These are phyloP conservation scores for Leishmania gerbilli DNA, from an alignment of 208 protist species.

Conservation along the genomic window DNA sequence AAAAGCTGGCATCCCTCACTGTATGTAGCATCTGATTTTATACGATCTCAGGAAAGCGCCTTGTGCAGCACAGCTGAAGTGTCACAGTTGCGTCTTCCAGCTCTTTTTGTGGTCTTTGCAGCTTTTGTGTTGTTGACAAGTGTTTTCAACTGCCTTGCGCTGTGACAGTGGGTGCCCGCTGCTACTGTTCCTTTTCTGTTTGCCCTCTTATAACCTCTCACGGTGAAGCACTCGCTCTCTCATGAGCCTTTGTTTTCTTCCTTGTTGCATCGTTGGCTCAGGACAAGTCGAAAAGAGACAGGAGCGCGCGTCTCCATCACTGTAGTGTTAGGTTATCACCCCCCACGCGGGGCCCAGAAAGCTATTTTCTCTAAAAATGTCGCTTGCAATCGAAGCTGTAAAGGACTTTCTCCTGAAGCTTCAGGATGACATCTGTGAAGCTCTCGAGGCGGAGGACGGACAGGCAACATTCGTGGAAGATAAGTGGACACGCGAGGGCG, in stretches of 20 bases:
- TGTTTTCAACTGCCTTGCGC: background rate
- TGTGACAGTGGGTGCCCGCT: background rate
- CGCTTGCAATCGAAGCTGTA: conserved; percentile 33
- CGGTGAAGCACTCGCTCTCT: background rate
- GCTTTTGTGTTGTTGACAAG: background rate
- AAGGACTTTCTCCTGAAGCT: conserved; percentile 36
- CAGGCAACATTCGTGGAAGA: conserved; percentile 61
- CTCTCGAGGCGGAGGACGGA: conserved; percentile 45
- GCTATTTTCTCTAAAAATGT: conserved; percentile 4
- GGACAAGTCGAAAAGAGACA: background rate
- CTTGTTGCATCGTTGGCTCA: background rate
- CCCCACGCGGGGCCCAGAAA: background rate
- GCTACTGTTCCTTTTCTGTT: background rate
- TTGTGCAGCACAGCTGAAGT: background rate
- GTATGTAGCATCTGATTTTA: background rate
- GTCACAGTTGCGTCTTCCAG: background rate
- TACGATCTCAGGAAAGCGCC: background rate
- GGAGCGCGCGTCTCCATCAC: background rate
- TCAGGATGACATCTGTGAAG: conserved; percentile 61
- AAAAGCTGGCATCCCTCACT: background rate
- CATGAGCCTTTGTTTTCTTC: background rate
- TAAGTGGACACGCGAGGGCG: conserved; percentile 50
- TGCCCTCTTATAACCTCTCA: no score
- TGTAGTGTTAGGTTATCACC: conserved; percentile 5
- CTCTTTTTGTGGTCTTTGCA: background rate